Base-by-base conservation (phyloP, 2,329 filamentous ascomycete species). In the Xylaria sp. region DNA sequence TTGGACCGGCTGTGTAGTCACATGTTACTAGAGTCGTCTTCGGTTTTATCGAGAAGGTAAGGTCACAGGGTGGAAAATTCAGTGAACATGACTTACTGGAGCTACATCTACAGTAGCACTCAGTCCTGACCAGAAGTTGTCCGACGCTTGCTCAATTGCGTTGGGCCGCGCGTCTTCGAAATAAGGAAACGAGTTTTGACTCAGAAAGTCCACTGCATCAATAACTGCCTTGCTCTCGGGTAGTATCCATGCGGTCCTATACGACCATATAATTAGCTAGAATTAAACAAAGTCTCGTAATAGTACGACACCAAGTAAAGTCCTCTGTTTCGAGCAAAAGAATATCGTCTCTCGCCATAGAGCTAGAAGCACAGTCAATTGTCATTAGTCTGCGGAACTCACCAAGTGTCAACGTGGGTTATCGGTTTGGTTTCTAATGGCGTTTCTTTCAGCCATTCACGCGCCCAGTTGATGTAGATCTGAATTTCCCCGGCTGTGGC, bases 51-150 rank as follows among this genome's bases (percentile, higher is more conserved):
- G 20, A 36, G 28, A 40, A 36, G 33, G 31, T 6, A 17, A 11
- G 13, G 7, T 28, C 28, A 42, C 4, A n/a, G 23, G 26, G 23
- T 15, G 13, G 23, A 17, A 49, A 9, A 2, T 15, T 7, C 11
- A 13, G 33, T 54, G 17, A n/a, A 84, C 82, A 83, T 10, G 48
- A 74, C 74, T 73, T 59, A 77, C 75, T 56, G 57, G 67, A 10
- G 76, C 74, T 17, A 75, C 74, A 13, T 71, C 61, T 59, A 77
- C 74, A 9, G 75, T 78, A 48, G 73, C 65, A 33, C 59, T 48
- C 11, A 77, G 63, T 3, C 72, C 75, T 1, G 69, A 73, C 68
- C 66, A 75, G 65, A 77, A 78, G 58, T 77, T 76, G 31, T 72
- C 74, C 1, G 63, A 62, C 3, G 72, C 75, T 28, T 72, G 66